A percentile compares a stretch with the other conserved stretches of the same genome.
These are phyloP conservation scores for Ophioceras dolichostomum DNA, from an alignment of 2,329 filamentous ascomycete species.

Conservation along the genomic window DNA sequence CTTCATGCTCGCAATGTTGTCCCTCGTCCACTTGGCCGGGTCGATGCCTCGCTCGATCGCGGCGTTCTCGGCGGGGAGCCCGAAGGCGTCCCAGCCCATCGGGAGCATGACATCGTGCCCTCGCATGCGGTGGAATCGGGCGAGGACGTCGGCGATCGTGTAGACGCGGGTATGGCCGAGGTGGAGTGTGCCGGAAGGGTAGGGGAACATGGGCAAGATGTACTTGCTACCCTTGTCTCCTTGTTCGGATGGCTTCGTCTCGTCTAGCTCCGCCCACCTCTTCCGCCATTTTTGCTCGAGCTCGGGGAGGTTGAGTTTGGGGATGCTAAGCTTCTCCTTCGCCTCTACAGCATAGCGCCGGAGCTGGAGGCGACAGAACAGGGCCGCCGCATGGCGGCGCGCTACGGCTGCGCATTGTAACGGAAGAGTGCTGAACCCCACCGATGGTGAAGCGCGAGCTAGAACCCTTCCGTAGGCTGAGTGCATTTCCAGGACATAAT, in stretches of 20 bases:
- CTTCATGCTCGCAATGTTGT: constrained; percentile 80
- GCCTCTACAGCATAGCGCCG: constrained; percentile 4
- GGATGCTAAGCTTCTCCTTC: constrained; percentile 18
- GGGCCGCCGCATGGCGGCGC: too few species aligned
- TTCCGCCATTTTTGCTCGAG: constrained; percentile 41
- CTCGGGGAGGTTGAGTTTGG: constrained; percentile 29
- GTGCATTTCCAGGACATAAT: constrained; percentile 15
- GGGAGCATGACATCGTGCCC: constrained; percentile 68
- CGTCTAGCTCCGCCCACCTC: constrained; percentile 22
- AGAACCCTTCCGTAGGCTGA: constrained; percentile 14
- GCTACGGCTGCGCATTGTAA: too few species aligned
- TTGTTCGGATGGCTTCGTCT: constrained; percentile 6
- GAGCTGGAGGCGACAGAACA: constrained; percentile 3
- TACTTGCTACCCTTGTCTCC: constrained; percentile 37
- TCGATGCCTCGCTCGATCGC: constrained; percentile 72
- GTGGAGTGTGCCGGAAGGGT: constrained; percentile 77
- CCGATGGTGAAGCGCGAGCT: constrained; percentile 11
- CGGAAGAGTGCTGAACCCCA: constrained; percentile 4
- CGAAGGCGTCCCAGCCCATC: constrained; percentile 95
- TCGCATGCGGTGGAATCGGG: constrained; percentile 62
- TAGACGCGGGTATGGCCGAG: constrained; percentile 83
- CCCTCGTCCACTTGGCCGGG: constrained; percentile 65
- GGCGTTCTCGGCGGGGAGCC: constrained; percentile 82
- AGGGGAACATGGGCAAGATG: constrained; percentile 86
- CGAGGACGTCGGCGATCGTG: constrained; percentile 77